Percentiles rank a stretch among this genome's conserved stretches.
phyloP scores from a whole-genome alignment of 805 yeast species.

The Spathaspora gorwiae region DNA sequence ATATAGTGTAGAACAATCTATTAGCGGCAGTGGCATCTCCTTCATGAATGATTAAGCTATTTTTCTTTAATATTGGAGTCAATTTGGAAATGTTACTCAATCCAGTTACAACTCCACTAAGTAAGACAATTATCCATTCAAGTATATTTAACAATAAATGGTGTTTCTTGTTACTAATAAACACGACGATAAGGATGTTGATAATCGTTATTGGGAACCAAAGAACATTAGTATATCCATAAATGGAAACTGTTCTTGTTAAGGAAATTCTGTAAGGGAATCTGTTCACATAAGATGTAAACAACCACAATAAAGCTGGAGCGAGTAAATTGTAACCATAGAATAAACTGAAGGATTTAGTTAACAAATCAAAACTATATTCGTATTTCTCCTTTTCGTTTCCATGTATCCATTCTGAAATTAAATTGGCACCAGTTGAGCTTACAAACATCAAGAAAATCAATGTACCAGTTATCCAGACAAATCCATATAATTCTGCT shows the following conservation, averaged over 20 bases:
- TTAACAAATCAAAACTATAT: slow-evolving; percentile 56
- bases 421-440: slow-evolving; percentile 60
- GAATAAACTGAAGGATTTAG: slow-evolving; percentile 64
- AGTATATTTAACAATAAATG: slow-evolving; percentile 43
- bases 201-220: slow-evolving; percentile 82
- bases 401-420: slow-evolving; percentile 52
- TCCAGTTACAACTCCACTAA: slow-evolving; percentile 63
- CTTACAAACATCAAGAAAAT: slow-evolving; percentile 71
- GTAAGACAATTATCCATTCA: slow-evolving; percentile 58
- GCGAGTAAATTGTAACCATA: slow-evolving; percentile 71
- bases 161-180: slow-evolving; percentile 31
- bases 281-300: slow-evolving; percentile 51
- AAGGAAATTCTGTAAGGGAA: slow-evolving; percentile 47
- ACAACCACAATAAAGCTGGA: slow-evolving; percentile 54
- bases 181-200: slow-evolving; percentile 53
- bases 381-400: slow-evolving; percentile 44
- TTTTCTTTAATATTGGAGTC: slow-evolving; percentile 33
- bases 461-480: slow-evolving; percentile 87
- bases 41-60: slow-evolving; percentile 26
- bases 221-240: slow-evolving; percentile 77
- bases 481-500: slow-evolving; percentile 67
- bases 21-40: slow-evolving; percentile 27
- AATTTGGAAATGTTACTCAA: slow-evolving; percentile 46
- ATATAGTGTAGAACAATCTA: slow-evolving; percentile 30
- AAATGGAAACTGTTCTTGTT: slow-evolving; percentile 63